Base-by-base conservation (phyloP, 1,284 basidiomycete genomes). In the Trametes sp. region DNA sequence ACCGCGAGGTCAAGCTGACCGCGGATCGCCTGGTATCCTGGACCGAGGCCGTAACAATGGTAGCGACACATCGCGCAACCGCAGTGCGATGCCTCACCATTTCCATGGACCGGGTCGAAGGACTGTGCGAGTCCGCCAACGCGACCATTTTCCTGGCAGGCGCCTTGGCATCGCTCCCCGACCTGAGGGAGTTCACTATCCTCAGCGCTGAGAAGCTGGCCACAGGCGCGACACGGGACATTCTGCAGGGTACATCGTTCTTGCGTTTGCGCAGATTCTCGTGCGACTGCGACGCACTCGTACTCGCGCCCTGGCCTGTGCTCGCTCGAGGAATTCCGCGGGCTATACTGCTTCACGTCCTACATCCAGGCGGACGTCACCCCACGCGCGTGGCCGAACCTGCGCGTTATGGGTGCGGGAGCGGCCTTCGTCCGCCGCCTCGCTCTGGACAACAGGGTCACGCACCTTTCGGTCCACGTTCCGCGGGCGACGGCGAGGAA, bases 281-380 rank as follows among this genome's bases (percentile, higher is more conserved):
- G 7, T 44, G 53, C 28, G 41, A 54, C 21, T 31, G 10, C 0
- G 54, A 55, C 29, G 54, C 26, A 2, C 16, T 55, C n/a, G 44
- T 55, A 42, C 31, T 46, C 2, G 29, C 29, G 10, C 46, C 42
- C 0, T 55, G 54, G 54, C 14, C 41, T 1, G 45, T 31, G 6
- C 54, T 55, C 1, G 5, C 29, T 55, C 1, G 31, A 45, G 21
- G 54, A 55, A 29, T 55, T 55, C 54, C 13, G 44, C 7, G 54
- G 42, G 5, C 24, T 55, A 1, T 36, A 31, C 21, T 4, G n/a
- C 21, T n/a, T 24, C 9, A 24, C n/a, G 4, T 1, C 7, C 13
- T 8, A 19, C 9, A 42, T 35, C 13, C 54, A n/a, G 1, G 1
- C 7, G 7, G 21, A 55, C n/a, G n/a, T 55, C 2, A 21, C 2